These are phyloP conservation scores for Lepraria neglecta DNA, from an alignment of 495 filamentous ascomycete species.

Conservation along the genomic window DNA sequence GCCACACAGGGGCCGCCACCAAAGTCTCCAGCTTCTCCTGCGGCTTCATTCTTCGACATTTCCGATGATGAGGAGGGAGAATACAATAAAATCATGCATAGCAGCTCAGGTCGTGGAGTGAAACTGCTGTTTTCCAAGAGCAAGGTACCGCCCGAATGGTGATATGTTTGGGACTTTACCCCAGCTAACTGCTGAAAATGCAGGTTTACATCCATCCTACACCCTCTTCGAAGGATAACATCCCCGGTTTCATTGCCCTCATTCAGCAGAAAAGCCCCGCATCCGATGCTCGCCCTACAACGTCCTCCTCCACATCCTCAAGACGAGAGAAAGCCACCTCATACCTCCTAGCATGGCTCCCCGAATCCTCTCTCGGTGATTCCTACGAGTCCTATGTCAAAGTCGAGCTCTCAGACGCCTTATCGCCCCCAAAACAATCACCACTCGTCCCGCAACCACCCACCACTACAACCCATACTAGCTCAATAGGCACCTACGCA, in stretches of 20 bases:
- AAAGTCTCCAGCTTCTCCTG: slow-evolving; percentile 55
- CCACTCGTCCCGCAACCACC: slow-evolving; percentile 91
- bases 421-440: slow-evolving; percentile 73
- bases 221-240: slow-evolving; percentile 89
- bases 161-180: slow-evolving; percentile 6
- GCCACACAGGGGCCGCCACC: slow-evolving; percentile 26
- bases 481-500: slow-evolving; percentile 75
- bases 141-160: slow-evolving; percentile 55
- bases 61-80: slow-evolving; percentile 94
- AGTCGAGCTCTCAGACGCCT: slow-evolving; percentile 78
- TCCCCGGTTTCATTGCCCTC: slow-evolving; percentile 90
- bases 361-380: slow-evolving; percentile 81
- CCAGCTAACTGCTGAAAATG: slow-evolving; percentile 26
- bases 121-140: slow-evolving; percentile 96
- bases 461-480: slow-evolving; percentile 59
- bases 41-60: slow-evolving; percentile 90
- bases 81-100: slow-evolving; percentile 91
- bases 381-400: slow-evolving; percentile 87
- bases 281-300: slow-evolving; percentile 12
- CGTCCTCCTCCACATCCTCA: slow-evolving; percentile 47
- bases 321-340: slow-evolving; percentile 44
- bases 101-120: slow-evolving; percentile 71
- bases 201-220: slow-evolving; percentile 97
- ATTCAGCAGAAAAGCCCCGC: slow-evolving; percentile 77
- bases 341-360: slow-evolving; percentile 86